Conservation (phyloP, 2,329 filamentous ascomycete species). For the Daldinia sp. region DNA sequence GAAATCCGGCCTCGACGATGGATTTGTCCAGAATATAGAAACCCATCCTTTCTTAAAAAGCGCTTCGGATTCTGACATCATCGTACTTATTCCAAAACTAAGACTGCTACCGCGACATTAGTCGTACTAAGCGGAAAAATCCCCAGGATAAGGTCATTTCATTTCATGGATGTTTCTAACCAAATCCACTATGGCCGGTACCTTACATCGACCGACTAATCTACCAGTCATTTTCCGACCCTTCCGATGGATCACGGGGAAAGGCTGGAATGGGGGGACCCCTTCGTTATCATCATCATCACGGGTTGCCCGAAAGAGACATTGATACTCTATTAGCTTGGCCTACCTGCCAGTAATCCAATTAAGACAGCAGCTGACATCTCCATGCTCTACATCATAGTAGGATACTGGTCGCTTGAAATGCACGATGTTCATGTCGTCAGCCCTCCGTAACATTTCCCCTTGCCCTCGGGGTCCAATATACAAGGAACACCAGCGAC, state of each 20-base stretch:
- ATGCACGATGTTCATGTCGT: slow-evolving; percentile 32
- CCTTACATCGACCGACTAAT: slow-evolving; percentile 44
- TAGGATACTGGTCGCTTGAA: slow-evolving; percentile 25
- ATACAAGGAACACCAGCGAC: slow-evolving; percentile 11
- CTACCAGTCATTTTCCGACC: slow-evolving; percentile 41
- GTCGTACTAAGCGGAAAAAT: slow-evolving; percentile 25
- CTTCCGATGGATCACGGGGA: slow-evolving; percentile 40
- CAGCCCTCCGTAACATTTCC: slow-evolving; percentile 26
- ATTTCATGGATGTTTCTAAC: slow-evolving; percentile 31
- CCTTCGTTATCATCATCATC: slow-evolving; percentile 38
- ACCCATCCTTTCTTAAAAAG: not conserved
- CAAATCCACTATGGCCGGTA: slow-evolving; percentile 41
- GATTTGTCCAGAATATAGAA: not conserved
- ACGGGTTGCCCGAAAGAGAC: slow-evolving; percentile 39
- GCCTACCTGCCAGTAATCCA: slow-evolving; percentile 27
- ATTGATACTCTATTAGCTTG: slow-evolving; percentile 28
- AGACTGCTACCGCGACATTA: slow-evolving; percentile 32
- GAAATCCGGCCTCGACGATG: not conserved
- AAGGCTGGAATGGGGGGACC: slow-evolving; percentile 40
- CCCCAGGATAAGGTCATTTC: slow-evolving; percentile 27
- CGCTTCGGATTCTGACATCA: slow-evolving; percentile 37
- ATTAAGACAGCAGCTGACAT: slow-evolving; percentile 36
- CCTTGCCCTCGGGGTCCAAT: slow-evolving; percentile 15
- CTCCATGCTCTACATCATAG: slow-evolving; percentile 34
- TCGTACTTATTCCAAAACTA: slow-evolving; percentile 33